Base-by-base conservation (phyloP, 345 rosid species). In the Trapa bicornis region DNA sequence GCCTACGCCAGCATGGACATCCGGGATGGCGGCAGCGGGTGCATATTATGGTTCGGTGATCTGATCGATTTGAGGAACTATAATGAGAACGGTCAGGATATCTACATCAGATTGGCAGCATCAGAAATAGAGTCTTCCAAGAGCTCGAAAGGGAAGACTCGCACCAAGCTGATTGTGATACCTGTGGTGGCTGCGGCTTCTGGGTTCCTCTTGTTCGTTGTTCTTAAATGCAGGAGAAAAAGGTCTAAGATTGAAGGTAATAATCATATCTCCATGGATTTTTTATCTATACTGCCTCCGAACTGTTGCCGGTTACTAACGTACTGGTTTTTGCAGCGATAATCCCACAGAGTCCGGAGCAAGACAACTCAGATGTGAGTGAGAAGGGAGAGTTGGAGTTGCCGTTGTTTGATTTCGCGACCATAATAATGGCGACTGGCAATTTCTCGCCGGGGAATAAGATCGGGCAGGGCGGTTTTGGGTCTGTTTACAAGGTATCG, bases 1-100 rank as follows among this genome's bases (percentile, higher is more conserved):
- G 86, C 91, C 64, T 82, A 71, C 72, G 80, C 84, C 6, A 77
- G 42, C 70, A 69, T 74, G 39, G 80, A 80, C 72, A 68, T 83
- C 11, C 48, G 61, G 58, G 67, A 69, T 39, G 76, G 75, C 36
- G 84, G 85, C 15, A 75, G 71, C 9, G 92, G 92, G 2, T 85
- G 92, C 67, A 62, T 83, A 68, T 73, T 78, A 33, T 85, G 89
- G 92, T 70, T 69, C 8, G 74, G 47, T 41, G 81, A 70, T 37
- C 83, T 87, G 6, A 62, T 72, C 2, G 92, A 87, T 63, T 78
- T 77, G 4, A 71, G 74, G 64, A 47, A 42, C 37, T 75, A 67
- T 37, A 72, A 35, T 47, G 69, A 70, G 35, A 75, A 62, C 29
- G 80, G 79, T 8, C 78, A 78, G 72, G 83, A 78, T 10, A 67